A percentile compares a stretch with the other conserved stretches of the same genome.
phyloP scores from a whole-genome alignment of 1,284 basidiomycete genomes.

The Melanopsichium pennsylvanicum region DNA sequence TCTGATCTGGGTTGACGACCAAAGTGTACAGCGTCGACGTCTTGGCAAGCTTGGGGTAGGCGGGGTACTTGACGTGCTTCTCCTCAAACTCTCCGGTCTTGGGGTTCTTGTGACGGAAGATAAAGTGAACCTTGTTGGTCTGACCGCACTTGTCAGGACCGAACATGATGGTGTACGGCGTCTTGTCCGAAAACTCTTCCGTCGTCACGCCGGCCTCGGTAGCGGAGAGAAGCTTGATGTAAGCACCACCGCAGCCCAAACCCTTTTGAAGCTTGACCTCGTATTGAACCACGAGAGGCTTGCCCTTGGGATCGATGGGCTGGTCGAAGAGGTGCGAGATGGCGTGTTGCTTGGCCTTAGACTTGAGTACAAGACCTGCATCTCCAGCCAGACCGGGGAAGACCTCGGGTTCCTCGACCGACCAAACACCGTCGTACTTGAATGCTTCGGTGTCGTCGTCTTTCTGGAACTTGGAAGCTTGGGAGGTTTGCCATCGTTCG shows the following conservation, averaged over 20 bases:
- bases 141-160: slow-evolving; percentile 64
- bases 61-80: slow-evolving; percentile 88
- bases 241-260: slow-evolving; percentile 98
- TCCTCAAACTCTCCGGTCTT: slow-evolving; percentile 77
- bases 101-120: slow-evolving; percentile 65
- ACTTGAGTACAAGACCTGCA: slow-evolving; percentile 69
- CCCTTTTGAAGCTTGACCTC: slow-evolving; percentile 97
- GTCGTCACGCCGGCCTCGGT: slow-evolving; percentile 61
- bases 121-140: slow-evolving; percentile 66
- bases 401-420: slow-evolving; percentile 87
- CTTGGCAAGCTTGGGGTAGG: slow-evolving; percentile 72
- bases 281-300: slow-evolving; percentile 96
- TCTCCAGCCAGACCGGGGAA: slow-evolving; percentile 69
- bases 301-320: slow-evolving; percentile 81
- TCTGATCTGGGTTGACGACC: slow-evolving; percentile 90
- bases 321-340: slow-evolving; percentile 89
- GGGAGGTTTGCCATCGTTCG: slow-evolving; percentile 91
- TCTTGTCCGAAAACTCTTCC: slow-evolving; percentile 64
- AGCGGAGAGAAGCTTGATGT: slow-evolving; percentile 87
- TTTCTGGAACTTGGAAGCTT: slow-evolving; percentile 83
- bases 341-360: slow-evolving; percentile 92
- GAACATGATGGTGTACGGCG: slow-evolving; percentile 66
- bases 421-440: slow-evolving; percentile 97
- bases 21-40: slow-evolving; percentile 64
- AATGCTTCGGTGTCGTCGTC: slow-evolving; percentile 69